Conservation (phyloP, 306 rosid species). For the Hippophae gyantsensis region DNA sequence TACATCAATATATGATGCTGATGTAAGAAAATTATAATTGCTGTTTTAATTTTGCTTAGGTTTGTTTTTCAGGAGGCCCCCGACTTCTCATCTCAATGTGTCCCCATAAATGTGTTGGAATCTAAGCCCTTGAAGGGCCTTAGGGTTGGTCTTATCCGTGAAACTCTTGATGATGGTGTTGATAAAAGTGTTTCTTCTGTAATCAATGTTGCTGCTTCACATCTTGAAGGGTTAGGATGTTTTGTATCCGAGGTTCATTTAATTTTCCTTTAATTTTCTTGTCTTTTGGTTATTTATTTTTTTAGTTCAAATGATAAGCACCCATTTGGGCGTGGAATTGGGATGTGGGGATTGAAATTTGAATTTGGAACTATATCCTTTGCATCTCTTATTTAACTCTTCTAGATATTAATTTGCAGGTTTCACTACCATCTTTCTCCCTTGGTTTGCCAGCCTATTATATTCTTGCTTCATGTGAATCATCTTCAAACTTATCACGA, state of each 20-base stretch:
- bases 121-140: slow-evolving; percentile 88
- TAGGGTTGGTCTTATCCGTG: slow-evolving; percentile 73
- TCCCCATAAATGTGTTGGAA: slow-evolving; percentile 35
- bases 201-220: slow-evolving; percentile 71
- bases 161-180: slow-evolving; percentile 83
- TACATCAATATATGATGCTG: neutral
- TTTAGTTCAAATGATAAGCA: neutral
- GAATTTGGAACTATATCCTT: neutral
- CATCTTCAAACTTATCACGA: slow-evolving; percentile 94
- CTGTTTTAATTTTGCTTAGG: slow-evolving; percentile 12
- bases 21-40: neutral
- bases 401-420: slow-evolving; percentile 37
- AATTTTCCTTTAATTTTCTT: slow-evolving; percentile 8
- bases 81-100: slow-evolving; percentile 41
- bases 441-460: slow-evolving; percentile 99
- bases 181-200: slow-evolving; percentile 61
- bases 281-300: slow-evolving; percentile 6
- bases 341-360: too few relatives aligned
- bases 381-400: slow-evolving; percentile 10
- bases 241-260: slow-evolving; percentile 57
- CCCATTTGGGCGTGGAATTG: too few relatives aligned
- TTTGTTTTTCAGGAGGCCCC: slow-evolving; percentile 61
- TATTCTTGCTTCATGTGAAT: slow-evolving; percentile 80
- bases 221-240: slow-evolving; percentile 91
- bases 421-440: slow-evolving; percentile 86